Evolutionary conservation across 306 rosid genomes (phyloP), one percentile per base, ranked within the genome.

Genomic region (Quercus dentata): DNA sequence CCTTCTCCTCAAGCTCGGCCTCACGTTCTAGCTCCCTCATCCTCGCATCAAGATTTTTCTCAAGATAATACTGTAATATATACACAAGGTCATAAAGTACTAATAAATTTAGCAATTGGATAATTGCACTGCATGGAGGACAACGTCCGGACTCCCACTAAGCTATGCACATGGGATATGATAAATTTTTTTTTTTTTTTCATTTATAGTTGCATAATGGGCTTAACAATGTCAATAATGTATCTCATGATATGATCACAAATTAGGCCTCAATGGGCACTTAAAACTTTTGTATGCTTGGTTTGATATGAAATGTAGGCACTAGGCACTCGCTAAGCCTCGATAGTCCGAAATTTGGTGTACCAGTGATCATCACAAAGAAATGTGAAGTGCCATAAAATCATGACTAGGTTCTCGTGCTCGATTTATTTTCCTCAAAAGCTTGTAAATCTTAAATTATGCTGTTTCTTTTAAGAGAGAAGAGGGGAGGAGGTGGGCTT

Each of bases 11-110:
- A 18, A 95, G 89, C 79, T 90, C 99, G 2, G 99, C 99, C 84
- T 92, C 92, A 0, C 98, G 98, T 80, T 90, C 97, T 35, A 91
- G 89, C 87, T 83, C 97, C 83, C 86, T 88, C 78, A 72, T 89
- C 85, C 94, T 84, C 2, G 99, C 98, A 76, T 92, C 99, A 58
- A 95, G 91, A 82, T 90, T 95, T 87, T 95, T 95, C 87, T 95
- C 99, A 28, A 95, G 82, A 84, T 95, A 95, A 83, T 95, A 92
- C 97, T 92, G 93, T 79, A 75, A 65, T 28, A 38, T 73, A 65
- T 55, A 0, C 77, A 54, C 79, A 85, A 54, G 38, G 79, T 88
- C 51, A 85, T 75, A 73, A 85, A 71, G 25, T 79, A 64, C 25
- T 28, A 56, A 69, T 13, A 21, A 61, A 57, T 28, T 56, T 59